Evolutionary conservation across 805 yeast genomes (phyloP).

Genomic region (Myxozyma melibiosi): DNA sequence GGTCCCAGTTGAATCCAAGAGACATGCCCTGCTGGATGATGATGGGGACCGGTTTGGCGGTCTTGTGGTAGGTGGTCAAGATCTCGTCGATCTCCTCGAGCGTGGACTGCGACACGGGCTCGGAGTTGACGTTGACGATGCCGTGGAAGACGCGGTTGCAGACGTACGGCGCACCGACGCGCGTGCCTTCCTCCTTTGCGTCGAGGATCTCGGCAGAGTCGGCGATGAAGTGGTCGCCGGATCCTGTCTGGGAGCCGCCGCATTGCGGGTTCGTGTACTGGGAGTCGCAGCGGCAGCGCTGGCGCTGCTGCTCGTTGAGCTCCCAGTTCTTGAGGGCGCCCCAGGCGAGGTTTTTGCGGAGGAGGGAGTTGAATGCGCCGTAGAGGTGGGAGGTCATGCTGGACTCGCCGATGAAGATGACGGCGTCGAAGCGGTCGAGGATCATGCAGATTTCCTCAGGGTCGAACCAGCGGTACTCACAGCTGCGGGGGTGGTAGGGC

Average conservation of each 20-base stretch:
- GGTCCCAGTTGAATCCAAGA: slow-evolving; percentile 33
- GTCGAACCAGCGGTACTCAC: slow-evolving; percentile 34
- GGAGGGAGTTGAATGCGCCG: slow-evolving; percentile 32
- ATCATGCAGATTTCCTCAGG: slow-evolving; percentile 34
- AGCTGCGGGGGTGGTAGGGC: slow-evolving; percentile 26
- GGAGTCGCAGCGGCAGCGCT: slow-evolving; percentile 32
- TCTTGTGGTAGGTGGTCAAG: slow-evolving; percentile 32
- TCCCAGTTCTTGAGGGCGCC: slow-evolving; percentile 34
- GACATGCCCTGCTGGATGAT: slow-evolving; percentile 31
- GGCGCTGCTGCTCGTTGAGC: slow-evolving; percentile 30
- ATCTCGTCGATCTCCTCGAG: slow-evolving; percentile 33
- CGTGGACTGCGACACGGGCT: slow-evolving; percentile 26
- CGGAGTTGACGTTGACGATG: slow-evolving; percentile 19
- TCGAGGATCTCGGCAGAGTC: slow-evolving; percentile 34
- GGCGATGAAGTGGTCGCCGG: slow-evolving; percentile 30
- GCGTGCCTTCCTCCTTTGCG: slow-evolving; percentile 28
- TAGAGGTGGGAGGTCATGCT: slow-evolving; percentile 31
- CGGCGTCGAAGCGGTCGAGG: slow-evolving; percentile 32
- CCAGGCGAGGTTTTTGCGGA: slow-evolving; percentile 33
- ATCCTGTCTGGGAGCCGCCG: slow-evolving; percentile 23
- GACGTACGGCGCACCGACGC: slow-evolving; percentile 29
- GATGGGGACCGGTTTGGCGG: slow-evolving; percentile 32
- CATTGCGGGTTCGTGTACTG: slow-evolving; percentile 34
- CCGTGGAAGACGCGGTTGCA: slow-evolving; percentile 35
- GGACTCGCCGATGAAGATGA: slow-evolving; percentile 30